Percentiles rank a stretch among this genome's conserved stretches.
Evolutionary conservation across 2,329 filamentous ascomycete species (phyloP).

Genomic region (Stachybotrys elegans): DNA sequence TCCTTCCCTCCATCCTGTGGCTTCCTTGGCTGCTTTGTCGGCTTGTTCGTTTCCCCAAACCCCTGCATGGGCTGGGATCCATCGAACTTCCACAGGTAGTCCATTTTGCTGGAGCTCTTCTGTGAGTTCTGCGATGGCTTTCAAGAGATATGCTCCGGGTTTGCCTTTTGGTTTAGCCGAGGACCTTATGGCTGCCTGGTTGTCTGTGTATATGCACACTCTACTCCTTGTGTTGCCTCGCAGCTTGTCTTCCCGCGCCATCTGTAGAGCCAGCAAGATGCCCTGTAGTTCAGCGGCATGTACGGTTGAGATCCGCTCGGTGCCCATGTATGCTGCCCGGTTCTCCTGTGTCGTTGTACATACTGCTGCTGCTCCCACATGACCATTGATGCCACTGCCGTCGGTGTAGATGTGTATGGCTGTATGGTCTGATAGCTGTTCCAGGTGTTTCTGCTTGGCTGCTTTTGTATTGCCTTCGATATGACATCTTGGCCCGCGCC

Average conservation of each 20-base stretch:
- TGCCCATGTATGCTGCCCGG: conserved; percentile 1
- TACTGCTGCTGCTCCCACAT: conserved; percentile 3
- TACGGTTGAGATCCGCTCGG: background rate
- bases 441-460: background rate
- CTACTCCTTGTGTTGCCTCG: conserved; percentile 3
- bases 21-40: no score
- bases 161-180: conserved; percentile 3
- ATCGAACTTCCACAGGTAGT: background rate
- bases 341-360: background rate
- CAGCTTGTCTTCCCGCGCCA: background rate
- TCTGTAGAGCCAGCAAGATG: conserved; percentile 5
- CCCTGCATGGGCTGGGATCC: conserved; percentile 1
- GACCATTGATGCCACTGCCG: conserved; percentile 4
- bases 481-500: background rate
- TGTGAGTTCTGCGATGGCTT: background rate
- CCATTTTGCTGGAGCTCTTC: conserved; percentile 1
- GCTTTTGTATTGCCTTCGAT: conserved; percentile 3
- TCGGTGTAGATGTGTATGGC: conserved; percentile 5
- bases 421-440: background rate
- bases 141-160: conserved; percentile 5
- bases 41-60: conserved; percentile 5
- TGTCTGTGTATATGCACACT: conserved; percentile 5
- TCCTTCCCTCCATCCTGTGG: background rate
- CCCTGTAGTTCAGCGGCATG: conserved; percentile 7
- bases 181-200: conserved; percentile 6